Conservation (phyloP, 805 yeast genomes). For the Candida yuanshanica region DNA sequence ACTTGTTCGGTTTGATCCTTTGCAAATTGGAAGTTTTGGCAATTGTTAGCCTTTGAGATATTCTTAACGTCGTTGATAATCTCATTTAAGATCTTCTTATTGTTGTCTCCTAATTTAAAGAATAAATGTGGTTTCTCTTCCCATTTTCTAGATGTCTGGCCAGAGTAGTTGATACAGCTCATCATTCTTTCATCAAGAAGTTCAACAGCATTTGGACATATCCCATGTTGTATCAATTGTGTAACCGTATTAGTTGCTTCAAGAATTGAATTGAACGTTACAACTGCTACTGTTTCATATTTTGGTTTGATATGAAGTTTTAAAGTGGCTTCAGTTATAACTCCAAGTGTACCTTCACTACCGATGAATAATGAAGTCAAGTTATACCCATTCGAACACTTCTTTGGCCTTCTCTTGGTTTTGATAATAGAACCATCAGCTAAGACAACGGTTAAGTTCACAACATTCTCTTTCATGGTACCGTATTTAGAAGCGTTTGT, state of each 20-base stretch:
- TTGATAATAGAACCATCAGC: conserved; percentile 75
- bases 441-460: conserved; percentile 62
- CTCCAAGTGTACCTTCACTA: conserved; percentile 72
- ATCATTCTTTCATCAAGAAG: conserved; percentile 66
- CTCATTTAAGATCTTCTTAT: conserved; percentile 33
- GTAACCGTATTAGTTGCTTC: conserved; percentile 70
- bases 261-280: conserved; percentile 59
- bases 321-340: conserved; percentile 70
- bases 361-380: conserved; percentile 66
- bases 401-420: conserved; percentile 66
- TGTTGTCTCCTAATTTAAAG: conserved; percentile 53
- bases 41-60: conserved; percentile 46
- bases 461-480: conserved; percentile 70
- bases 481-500: conserved; percentile 73
- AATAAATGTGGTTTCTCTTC: conserved; percentile 52
- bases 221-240: conserved; percentile 51
- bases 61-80: conserved; percentile 37
- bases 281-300: conserved; percentile 58
- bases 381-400: conserved; percentile 73
- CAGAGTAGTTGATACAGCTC: conserved; percentile 53
- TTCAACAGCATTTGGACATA: conserved; percentile 66
- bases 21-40: conserved; percentile 53
- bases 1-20: conserved; percentile 47
- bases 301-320: conserved; percentile 61
- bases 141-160: conserved; percentile 47